Evolutionary conservation across 2,329 filamentous ascomycete species (phyloP), one percentile per base, ranked within the genome.

Genomic region (Fonsecaea pedrosoi): DNA sequence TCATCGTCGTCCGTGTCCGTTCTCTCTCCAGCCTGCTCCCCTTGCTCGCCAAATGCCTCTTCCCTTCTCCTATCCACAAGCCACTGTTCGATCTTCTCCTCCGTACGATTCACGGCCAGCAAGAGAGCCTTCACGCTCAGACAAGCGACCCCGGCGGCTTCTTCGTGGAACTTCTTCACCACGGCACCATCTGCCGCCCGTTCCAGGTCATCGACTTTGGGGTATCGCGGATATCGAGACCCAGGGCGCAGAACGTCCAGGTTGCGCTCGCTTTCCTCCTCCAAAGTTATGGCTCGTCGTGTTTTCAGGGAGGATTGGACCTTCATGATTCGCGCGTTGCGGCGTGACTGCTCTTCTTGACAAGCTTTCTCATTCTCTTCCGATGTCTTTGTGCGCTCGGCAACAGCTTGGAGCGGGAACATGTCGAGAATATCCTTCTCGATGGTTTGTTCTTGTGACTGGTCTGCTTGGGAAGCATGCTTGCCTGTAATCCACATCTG

Each of bases 401-500:
- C 40, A 1, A 69, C 56, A n/a, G 66, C 55, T 15, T 55, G 60
- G 10, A 73, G 58, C 6, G 70, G 68, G 34, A 74, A 72, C 60
- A 73, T 74, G 60, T 79, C 77, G 40, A 81, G 71, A 45, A 71
- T 68, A 18, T 66, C 65, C 45, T 61, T 72, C 35, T 69, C 69
- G 15, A 69, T 58, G 34, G 18, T 34, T 62, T 72, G 60, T 78
- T 45, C 64, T 71, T 75, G 78, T 13, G 78, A 79, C 77, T 69
- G 77, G 32, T 45, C 21, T 79, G 12, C 76, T 73, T 54, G 79
- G 75, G 18, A 73, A 76, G 64, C 84, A 81, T 68, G 82, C 81
- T 37, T 50, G 25, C 53, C 15, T n/a, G 32, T 62, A 54, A 87
- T 77, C 82, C 88, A 91, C 54, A 84, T 89, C 65, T 84, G 83